Evolutionary conservation across 371 early-diverging fungal species (phyloP), one percentile per base, ranked within the genome.

Genomic region (Rozella allomycis): DNA sequence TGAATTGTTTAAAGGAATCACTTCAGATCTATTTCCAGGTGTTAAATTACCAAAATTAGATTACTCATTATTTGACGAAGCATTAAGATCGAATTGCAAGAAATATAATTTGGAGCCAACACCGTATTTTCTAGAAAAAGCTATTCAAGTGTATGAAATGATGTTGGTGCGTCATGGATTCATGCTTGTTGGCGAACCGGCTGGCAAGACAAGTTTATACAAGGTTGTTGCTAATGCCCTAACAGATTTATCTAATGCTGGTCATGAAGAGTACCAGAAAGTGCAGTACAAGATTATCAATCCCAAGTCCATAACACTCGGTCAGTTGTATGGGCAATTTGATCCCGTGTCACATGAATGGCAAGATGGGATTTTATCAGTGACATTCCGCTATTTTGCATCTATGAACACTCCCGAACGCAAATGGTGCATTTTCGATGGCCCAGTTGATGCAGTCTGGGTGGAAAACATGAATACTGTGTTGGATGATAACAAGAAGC

Each of bases 401-500:
- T 49, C 47, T 29, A 49, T 50, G 20, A 45, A 54, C 0, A 44
- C 37, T n/a, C 58, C 58, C 11, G 60, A 58, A 35, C 39, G 60
- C 3, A 55, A 58, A 30, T 67, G 66, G 67, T 61, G 66, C 12
- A 56, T 70, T 14, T 67, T 67, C 47, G 71, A 70, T 39, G 64
- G 68, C 4, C 66, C 66, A 13, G 65, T 58, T 22, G 66, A 65
- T 35, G 66, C 66, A 1, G 46, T 65, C 17, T 65, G 66, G 61
- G 56, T 63, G 21, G 71, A 70, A 37, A 65, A 70, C 39, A 66
- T 70, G 57, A 70, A 70, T 39, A 60, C 62, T 20, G 63, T 70
- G 4, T 39, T 70, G 31, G 68, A 67, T 38, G 64, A 64, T 40
- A 66, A 66, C 40, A 65, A 60, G 39, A 57, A 56, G 32, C 45